Percentiles rank a stretch among this genome's conserved stretches.
phyloP scores from a whole-genome alignment of 192 early-diverging fungal genomes.

The Rhizoclosmatium globosum region DNA sequence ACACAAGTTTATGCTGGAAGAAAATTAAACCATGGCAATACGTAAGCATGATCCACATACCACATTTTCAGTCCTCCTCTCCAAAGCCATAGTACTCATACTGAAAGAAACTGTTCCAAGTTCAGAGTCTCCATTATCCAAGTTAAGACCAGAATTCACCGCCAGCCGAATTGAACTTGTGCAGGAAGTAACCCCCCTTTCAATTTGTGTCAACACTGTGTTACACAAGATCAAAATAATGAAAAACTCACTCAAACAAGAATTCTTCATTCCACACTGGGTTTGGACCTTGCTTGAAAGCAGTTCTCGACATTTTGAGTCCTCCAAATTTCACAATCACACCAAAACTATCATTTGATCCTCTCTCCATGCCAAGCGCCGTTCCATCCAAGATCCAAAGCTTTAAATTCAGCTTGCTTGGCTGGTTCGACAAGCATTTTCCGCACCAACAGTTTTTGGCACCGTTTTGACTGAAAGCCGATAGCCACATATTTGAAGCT shows the following conservation, averaged over 20 bases:
- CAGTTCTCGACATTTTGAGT: slow-evolving; percentile 50
- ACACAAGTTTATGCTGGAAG: slow-evolving; percentile 41
- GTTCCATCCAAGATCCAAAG: slow-evolving; percentile 48
- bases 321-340: slow-evolving; percentile 52
- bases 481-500: slow-evolving; percentile 9
- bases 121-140: slow-evolving; percentile 42
- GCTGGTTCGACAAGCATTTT: background rate
- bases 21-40: slow-evolving; percentile 19
- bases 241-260: slow-evolving; percentile 40
- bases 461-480: slow-evolving; percentile 19
- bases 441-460: slow-evolving; percentile 29
- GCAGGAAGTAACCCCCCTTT: slow-evolving; percentile 38
- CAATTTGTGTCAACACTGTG: slow-evolving; percentile 24
- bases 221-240: background rate
- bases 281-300: slow-evolving; percentile 45
- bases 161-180: slow-evolving; percentile 34
- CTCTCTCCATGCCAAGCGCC: slow-evolving; percentile 39
- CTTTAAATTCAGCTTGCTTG: slow-evolving; percentile 29
- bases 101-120: slow-evolving; percentile 15
- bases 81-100: slow-evolving; percentile 25
- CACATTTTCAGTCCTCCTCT: slow-evolving; percentile 13
- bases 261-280: slow-evolving; percentile 56
- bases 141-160: slow-evolving; percentile 37
- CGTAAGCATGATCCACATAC: slow-evolving; percentile 25
- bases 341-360: slow-evolving; percentile 28